Conservation (phyloP, 441 rosid genomes). For the Erysimum pusillum region DNA sequence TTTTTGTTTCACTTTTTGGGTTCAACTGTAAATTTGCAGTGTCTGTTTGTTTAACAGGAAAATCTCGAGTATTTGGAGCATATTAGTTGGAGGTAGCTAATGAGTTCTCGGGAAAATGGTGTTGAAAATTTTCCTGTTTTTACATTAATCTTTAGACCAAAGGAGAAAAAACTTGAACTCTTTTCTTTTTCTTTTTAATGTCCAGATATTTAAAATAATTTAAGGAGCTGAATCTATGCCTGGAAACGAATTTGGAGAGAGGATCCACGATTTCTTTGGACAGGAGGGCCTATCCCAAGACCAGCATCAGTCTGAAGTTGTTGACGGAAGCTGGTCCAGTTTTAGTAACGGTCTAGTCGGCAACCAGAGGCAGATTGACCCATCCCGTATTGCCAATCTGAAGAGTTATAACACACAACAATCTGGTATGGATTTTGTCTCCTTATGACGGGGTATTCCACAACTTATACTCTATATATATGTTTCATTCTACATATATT, state of each 20-base stretch:
- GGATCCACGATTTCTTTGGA: constrained; percentile 80
- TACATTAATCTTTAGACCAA: constrained; percentile 27
- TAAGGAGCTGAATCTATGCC: constrained; percentile 75
- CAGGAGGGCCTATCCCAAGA: constrained; percentile 69
- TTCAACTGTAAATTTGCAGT: constrained; percentile 1
- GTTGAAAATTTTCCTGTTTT: constrained; percentile 1
- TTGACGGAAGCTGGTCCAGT: constrained; percentile 70
- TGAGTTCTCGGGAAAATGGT: constrained; percentile 44
- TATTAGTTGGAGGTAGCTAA: constrained; percentile 43
- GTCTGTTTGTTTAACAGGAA: constrained; percentile 25
- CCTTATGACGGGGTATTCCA: neutral
- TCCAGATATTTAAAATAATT: constrained; percentile 44
- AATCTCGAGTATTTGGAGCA: constrained; percentile 10
- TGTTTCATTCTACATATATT: constrained; percentile 2
- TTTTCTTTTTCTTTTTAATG: constrained; percentile 26
- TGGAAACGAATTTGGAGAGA: constrained; percentile 89
- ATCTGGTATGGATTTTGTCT: constrained; percentile 60
- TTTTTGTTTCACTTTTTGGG: neutral
- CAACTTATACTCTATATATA: constrained; percentile 4
- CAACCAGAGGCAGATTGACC: constrained; percentile 66
- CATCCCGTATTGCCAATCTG: constrained; percentile 55
- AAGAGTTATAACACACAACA: constrained; percentile 63
- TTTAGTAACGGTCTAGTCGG: constrained; percentile 62
- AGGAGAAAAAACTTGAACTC: neutral
- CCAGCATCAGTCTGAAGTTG: constrained; percentile 65